Base-by-base conservation (phyloP, 768 basidiomycete species). In the Exidia glandulosa region DNA sequence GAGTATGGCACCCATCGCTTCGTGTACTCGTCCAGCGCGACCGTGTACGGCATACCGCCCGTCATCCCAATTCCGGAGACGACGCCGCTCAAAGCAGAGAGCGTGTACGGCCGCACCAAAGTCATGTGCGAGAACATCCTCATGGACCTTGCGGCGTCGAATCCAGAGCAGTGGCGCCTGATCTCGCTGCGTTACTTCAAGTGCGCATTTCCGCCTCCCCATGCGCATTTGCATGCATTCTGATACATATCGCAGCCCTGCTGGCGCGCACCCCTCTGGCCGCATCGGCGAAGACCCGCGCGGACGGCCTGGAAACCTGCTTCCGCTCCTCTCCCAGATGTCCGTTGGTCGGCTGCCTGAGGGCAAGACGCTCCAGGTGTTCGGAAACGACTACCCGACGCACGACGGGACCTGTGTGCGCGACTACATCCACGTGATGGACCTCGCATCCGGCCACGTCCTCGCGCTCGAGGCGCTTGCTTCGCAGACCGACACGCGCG, bases 11-110 rank as follows among this genome's bases (percentile, higher is more conserved):
- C 90, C 75, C 79, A 81, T 58, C 83, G 91, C 61, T 76, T 99
- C 60, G 95, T 99, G 57, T 99, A 97, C 77, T 98, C 96, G 1
- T 97, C 94, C 12, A 95, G 93, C 27, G 96, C 96, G 5, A 98
- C 96, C 19, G 96, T 99, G 29, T 99, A 99, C 69, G 96, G 96
- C 58, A 94, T 85, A 3, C 96, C 96, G 10, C 87, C 90, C 25
- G 76, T 75, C 57, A 89, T 98, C 50, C 96, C 96, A 57, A 98
- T 98, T 65, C 91, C 94, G 16, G 96, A 99, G 73, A 81, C 86
- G 2, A 94, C 91, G 3, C 84, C 88, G 19, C 74, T 98, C 61
- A 74, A 88, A 69, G 90, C 95, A 0, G 86, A 94, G 70, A 94
- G 91, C 67, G 89, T 89, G 32, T 99, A 99, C 68, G 96, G 94